Evolutionary conservation across 768 basidiomycete genomes (phyloP).

Genomic region (Russula griseocarnosa): DNA sequence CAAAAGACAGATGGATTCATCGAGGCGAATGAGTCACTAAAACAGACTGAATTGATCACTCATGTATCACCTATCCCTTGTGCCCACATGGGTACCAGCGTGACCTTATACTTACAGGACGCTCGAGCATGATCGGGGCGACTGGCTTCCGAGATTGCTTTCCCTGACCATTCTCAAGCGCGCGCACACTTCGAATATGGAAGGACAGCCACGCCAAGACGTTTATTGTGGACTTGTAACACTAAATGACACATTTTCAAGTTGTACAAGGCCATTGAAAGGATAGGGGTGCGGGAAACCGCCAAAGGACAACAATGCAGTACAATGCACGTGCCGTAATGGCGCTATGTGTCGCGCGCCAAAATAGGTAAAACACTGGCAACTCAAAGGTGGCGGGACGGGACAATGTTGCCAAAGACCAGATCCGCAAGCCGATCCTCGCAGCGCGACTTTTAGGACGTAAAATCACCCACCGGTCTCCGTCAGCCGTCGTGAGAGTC

Average conservation of each 20-base stretch:
- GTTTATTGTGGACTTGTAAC: not conserved
- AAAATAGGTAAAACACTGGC: constrained; percentile 19
- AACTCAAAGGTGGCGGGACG: constrained; percentile 15
- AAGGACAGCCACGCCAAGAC: not conserved
- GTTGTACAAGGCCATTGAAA: not conserved
- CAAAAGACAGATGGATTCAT: constrained; percentile 7
- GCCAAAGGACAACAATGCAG: constrained; percentile 10
- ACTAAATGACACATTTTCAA: not conserved
- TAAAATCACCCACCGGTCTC: not conserved
- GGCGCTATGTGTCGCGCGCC: constrained; percentile 24
- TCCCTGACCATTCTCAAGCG: not conserved
- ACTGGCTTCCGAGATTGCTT: not conserved
- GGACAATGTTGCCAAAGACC: constrained; percentile 21
- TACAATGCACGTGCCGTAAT: constrained; percentile 17
- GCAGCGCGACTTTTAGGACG: constrained; percentile 19
- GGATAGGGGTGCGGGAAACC: not conserved
- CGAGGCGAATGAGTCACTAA: not conserved
- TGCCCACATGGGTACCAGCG: not conserved
- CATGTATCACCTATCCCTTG: constrained; percentile 1
- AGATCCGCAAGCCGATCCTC: constrained; percentile 27
- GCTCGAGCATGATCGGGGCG: not conserved
- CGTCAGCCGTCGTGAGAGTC: constrained; percentile 16
- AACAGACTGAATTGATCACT: constrained; percentile 1
- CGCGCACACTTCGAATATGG: constrained; percentile 8
- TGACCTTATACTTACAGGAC: not conserved